phyloP scores from a whole-genome alignment of 176 grass and related monocot species.

The Pontederia crassipes region DNA sequence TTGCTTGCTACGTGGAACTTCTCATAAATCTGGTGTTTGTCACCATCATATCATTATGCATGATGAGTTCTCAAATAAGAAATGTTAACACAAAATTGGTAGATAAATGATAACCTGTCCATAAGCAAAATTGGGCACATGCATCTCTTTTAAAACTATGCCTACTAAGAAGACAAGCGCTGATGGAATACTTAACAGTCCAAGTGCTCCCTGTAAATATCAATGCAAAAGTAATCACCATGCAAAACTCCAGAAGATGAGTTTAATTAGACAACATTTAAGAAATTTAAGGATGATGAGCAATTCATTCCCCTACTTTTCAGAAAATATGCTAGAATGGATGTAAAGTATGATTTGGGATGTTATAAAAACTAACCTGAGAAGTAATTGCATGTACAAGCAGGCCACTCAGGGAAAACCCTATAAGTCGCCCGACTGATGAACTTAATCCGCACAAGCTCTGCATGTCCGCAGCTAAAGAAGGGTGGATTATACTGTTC shows the following conservation, averaged over 20 bases:
- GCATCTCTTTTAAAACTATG: conserved; percentile 52
- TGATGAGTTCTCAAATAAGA: background rate
- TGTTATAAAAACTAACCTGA: conserved; percentile 26
- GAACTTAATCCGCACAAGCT: conserved; percentile 68
- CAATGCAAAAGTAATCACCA: background rate
- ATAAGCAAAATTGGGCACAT: conserved; percentile 37
- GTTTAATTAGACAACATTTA: background rate
- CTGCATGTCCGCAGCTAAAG: conserved; percentile 60
- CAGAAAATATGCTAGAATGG: too few species aligned
- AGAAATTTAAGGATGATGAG: background rate
- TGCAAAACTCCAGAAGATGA: background rate
- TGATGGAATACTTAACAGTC: conserved; percentile 62
- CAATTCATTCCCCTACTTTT: too few species aligned
- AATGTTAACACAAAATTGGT: background rate
- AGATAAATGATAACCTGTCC: conserved; percentile 33
- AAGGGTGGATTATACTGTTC: conserved; percentile 55
- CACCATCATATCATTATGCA: background rate
- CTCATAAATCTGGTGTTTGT: conserved; percentile 38
- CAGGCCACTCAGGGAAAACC: conserved; percentile 71
- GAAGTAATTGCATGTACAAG: conserved; percentile 71
- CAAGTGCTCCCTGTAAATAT: conserved; percentile 57
- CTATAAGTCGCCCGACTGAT: conserved; percentile 61
- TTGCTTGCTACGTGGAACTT: conserved; percentile 49
- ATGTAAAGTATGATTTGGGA: background rate
- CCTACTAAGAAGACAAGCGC: conserved; percentile 59